Conservation (phyloP, 2,329 filamentous ascomycete genomes). For the Hymenoscyphus scutula region DNA sequence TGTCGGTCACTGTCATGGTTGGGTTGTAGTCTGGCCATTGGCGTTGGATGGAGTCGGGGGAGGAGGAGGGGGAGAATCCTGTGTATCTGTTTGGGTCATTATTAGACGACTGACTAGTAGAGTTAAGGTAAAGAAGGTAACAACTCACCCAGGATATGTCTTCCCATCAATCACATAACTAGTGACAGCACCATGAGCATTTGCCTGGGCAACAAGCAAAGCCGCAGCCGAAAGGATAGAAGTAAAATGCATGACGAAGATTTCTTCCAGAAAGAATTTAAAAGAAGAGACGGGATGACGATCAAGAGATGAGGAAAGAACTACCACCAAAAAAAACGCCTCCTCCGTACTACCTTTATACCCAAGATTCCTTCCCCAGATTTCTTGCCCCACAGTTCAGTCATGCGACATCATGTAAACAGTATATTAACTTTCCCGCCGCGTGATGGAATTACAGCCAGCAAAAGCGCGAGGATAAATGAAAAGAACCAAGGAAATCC, state of each 20-base stretch:
- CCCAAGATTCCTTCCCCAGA: conserved; percentile 16
- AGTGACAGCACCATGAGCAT: conserved; percentile 43
- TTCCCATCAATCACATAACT: conserved; percentile 48
- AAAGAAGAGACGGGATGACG: background rate
- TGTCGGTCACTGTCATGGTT: conserved; percentile 46
- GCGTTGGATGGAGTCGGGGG: conserved; percentile 53
- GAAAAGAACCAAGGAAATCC: background rate
- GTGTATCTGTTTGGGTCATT: conserved; percentile 28
- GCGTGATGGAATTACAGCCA: background rate
- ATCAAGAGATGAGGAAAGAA: conserved; percentile 2
- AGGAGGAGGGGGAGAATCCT: conserved; percentile 48
- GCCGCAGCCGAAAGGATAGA: conserved; percentile 36
- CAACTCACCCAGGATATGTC: conserved; percentile 43
- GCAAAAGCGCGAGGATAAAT: background rate
- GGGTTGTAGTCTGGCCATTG: conserved; percentile 59
- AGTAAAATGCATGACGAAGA: conserved; percentile 38
- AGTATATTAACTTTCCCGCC: background rate
- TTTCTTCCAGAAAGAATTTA: background rate
- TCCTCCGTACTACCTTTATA: conserved; percentile 18
- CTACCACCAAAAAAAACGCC: background rate
- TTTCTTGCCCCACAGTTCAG: conserved; percentile 19
- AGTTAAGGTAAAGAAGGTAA: background rate
- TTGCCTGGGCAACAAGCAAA: conserved; percentile 33
- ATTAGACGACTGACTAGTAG: background rate
- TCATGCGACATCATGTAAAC: conserved; percentile 16